Evolutionary conservation across 805 yeast species (phyloP).

Genomic region (Wickerhamiella lipophila): DNA sequence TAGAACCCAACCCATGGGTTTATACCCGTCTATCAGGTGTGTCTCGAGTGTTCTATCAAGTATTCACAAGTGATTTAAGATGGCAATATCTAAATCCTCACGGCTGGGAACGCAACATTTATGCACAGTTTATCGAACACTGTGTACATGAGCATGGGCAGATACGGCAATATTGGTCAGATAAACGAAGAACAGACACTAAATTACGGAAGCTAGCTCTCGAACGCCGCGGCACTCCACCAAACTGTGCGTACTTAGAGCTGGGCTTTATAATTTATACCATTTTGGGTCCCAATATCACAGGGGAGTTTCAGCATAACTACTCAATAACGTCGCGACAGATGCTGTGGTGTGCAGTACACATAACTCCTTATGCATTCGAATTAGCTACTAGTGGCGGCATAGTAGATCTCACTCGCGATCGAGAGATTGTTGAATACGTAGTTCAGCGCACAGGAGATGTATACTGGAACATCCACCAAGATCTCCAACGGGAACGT

Average conservation of each 20-base stretch:
- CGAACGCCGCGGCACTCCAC: not conserved
- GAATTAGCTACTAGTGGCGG: not conserved
- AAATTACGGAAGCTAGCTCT: not conserved
- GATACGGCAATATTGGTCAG: not conserved
- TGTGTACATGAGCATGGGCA: not conserved
- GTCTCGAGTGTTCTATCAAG: not conserved
- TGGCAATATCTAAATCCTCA: conserved; percentile 1
- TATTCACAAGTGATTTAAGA: not conserved
- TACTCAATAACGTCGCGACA: not conserved
- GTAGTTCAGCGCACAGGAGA: not conserved
- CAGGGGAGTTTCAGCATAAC: not conserved
- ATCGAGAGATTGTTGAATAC: not conserved
- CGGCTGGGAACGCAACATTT: not conserved
- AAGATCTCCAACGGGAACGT: not conserved
- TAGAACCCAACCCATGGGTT: not conserved
- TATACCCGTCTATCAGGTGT: not conserved
- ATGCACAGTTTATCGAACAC: not conserved
- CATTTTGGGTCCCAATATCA: not conserved
- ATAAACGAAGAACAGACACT: not conserved
- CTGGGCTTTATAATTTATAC: not conserved
- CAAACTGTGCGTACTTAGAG: not conserved
- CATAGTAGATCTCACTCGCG: not conserved
- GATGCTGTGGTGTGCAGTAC: not conserved
- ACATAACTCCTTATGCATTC: not conserved
- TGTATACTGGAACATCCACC: not conserved